phyloP scores from a whole-genome alignment of 768 basidiomycete genomes.

The Suillus plorans region DNA sequence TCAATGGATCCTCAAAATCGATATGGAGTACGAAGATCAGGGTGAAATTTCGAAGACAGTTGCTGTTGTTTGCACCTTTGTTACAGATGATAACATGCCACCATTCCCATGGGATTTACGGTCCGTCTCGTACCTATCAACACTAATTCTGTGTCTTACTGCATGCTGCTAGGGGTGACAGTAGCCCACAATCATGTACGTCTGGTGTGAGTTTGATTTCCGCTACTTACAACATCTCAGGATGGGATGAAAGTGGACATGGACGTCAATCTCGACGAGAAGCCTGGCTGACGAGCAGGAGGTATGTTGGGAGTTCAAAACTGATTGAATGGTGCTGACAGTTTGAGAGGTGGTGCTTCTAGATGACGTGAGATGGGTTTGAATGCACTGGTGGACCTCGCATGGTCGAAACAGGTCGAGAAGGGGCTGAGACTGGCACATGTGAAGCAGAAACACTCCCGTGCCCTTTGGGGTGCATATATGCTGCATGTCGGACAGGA shows the following conservation, averaged over 20 bases:
- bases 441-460: not conserved
- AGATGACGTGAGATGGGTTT: no score
- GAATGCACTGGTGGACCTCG: no score
- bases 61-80: not conserved
- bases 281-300: no score
- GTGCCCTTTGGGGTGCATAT: not conserved
- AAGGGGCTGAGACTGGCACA: no score
- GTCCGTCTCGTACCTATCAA: not conserved
- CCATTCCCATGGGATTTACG: not conserved
- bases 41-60: not conserved
- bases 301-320: not conserved
- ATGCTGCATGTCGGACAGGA: no score
- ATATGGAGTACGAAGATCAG: not conserved
- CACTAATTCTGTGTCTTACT: not conserved
- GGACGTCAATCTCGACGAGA: not conserved
- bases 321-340: no score
- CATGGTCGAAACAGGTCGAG: no score
- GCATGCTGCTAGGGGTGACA: not conserved
- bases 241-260: not conserved
- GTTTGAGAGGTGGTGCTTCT: no score
- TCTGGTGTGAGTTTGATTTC: not conserved
- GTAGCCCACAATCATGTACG: not conserved
- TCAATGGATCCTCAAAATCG: not conserved
- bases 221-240: not conserved
- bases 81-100: not conserved